Conservation (phyloP, 495 filamentous ascomycete genomes). For the Neurospora sp. region DNA sequence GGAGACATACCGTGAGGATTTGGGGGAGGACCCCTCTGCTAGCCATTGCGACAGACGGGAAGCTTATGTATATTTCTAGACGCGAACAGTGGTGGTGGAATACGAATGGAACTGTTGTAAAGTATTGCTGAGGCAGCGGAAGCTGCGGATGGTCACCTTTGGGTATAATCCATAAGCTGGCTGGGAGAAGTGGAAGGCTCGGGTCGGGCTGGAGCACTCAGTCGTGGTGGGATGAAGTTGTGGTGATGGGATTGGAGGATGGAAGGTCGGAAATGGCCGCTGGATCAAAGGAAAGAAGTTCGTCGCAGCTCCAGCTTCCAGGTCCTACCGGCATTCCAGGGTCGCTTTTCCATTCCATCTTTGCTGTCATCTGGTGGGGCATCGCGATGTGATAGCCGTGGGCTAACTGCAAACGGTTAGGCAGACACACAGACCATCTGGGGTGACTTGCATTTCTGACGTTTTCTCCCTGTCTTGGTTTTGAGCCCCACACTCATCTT, state of each 20-base stretch:
- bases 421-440: background rate
- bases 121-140: slow-evolving; percentile 7
- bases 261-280: background rate
- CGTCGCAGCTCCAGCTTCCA: background rate
- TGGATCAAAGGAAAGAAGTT: background rate
- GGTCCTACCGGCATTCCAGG: background rate
- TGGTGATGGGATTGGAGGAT: background rate
- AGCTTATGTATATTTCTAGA: background rate
- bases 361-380: background rate
- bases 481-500: background rate
- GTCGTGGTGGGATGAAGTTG: background rate
- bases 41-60: background rate
- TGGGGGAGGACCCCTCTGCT: background rate
- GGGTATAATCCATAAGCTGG: slow-evolving; percentile 10
- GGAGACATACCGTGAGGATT: background rate
- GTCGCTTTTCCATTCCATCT: background rate
- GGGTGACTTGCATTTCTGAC: background rate
- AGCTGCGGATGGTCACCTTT: slow-evolving; percentile 15
- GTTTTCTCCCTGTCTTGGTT: background rate
- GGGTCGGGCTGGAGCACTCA: background rate
- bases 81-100: background rate
- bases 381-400: background rate
- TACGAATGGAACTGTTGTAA: background rate
- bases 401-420: background rate
- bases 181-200: background rate